Conservation (phyloP, 306 rosid species). For the Sophora flavescens region DNA sequence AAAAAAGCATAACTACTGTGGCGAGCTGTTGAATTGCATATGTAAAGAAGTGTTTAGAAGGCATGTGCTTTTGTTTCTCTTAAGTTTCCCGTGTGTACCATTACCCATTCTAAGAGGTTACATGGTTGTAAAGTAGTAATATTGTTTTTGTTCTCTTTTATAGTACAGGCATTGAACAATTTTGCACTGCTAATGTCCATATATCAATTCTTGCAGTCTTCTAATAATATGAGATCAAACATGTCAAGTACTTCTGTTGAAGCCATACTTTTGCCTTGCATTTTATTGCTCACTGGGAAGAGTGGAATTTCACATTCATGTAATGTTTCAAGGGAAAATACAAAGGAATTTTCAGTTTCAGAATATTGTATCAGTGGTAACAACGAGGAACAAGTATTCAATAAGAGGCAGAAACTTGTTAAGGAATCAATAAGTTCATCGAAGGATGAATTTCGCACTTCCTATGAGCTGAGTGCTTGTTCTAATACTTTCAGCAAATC, state of each 20-base stretch:
- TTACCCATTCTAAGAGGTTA: conserved; percentile 6
- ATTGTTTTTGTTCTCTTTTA: neutral
- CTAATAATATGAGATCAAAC: conserved; percentile 51
- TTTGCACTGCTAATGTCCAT: conserved; percentile 38
- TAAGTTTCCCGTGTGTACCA: neutral
- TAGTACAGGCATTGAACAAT: neutral
- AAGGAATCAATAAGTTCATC: conserved; percentile 48
- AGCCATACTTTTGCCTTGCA: conserved; percentile 72
- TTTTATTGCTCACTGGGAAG: conserved; percentile 59
- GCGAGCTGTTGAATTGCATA: conserved; percentile 12
- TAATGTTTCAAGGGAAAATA: conserved; percentile 49
- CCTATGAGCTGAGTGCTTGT: conserved; percentile 54
- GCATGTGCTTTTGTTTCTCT: conserved; percentile 14
- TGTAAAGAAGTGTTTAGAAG: neutral
- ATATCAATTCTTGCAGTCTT: conserved; percentile 59
- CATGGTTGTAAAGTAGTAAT: neutral
- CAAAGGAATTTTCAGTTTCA: conserved; percentile 45
- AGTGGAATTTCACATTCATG: conserved; percentile 43
- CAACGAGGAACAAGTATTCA: conserved; percentile 47
- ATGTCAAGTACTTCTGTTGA: conserved; percentile 71
- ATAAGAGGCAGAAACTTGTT: conserved; percentile 65
- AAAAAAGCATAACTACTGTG: conserved; percentile 7
- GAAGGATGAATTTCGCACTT: conserved; percentile 46
- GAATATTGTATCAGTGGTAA: conserved; percentile 47
- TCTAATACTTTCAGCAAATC: conserved; percentile 51